Evolutionary conservation across 441 rosid genomes (phyloP).

Genomic region (Monsonia emarginata): DNA sequence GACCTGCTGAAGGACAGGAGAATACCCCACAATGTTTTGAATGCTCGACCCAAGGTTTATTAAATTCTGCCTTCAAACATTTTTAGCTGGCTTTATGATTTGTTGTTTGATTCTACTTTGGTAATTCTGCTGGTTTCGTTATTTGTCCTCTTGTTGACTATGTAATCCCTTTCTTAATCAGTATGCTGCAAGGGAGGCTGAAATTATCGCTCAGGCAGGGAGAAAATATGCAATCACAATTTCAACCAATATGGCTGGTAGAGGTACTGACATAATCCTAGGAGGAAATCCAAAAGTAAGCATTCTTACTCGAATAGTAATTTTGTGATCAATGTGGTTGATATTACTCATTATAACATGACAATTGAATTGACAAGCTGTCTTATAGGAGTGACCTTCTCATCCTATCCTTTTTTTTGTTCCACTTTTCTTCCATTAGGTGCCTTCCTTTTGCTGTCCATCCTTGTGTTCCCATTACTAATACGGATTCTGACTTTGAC

Average conservation of each 20-base stretch:
- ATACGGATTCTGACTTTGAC: neutral
- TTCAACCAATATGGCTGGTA: constrained; percentile 97
- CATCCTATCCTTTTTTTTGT: neutral
- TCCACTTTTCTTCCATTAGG: neutral
- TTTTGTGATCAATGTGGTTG: neutral
- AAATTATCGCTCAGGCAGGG: constrained; percentile 89
- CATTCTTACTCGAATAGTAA: constrained; percentile 7
- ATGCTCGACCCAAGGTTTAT: constrained; percentile 89
- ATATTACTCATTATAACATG: neutral
- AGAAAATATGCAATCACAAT: constrained; percentile 82
- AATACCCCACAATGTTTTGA: constrained; percentile 84
- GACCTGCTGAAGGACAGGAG: constrained; percentile 67
- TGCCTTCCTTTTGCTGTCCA: neutral
- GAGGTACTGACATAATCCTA: constrained; percentile 90
- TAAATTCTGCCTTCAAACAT: constrained; percentile 14
- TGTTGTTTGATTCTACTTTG: neutral
- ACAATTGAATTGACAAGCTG: neutral
- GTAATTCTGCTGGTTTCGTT: neutral
- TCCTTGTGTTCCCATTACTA: neutral
- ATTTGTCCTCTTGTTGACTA: neutral
- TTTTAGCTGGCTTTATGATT: constrained; percentile 8
- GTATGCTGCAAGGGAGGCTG: constrained; percentile 97
- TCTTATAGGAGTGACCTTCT: neutral
- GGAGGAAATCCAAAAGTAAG: constrained; percentile 93
- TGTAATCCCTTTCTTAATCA: constrained; percentile 23